Percentiles rank a stretch among this genome's conserved stretches.
phyloP scores from a whole-genome alignment of 805 yeast genomes.

The Pichia cephalocereana region DNA sequence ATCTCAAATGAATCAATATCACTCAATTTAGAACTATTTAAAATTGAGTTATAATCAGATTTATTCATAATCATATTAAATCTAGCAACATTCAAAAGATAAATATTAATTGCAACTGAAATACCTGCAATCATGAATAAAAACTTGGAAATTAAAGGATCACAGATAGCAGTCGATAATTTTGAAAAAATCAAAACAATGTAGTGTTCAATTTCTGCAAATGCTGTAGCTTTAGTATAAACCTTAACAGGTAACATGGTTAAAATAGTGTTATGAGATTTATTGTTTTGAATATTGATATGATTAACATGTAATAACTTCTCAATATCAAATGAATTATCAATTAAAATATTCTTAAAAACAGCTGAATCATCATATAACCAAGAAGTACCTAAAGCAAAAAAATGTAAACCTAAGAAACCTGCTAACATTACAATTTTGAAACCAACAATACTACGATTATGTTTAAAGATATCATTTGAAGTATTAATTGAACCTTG shows the following conservation, averaged over 20 bases:
- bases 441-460: slow-evolving; percentile 40
- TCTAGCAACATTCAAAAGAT: slow-evolving; percentile 79
- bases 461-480: slow-evolving; percentile 25
- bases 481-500: slow-evolving; percentile 24
- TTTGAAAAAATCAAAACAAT: slow-evolving; percentile 41
- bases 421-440: slow-evolving; percentile 52
- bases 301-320: slow-evolving; percentile 25
- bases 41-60: background rate
- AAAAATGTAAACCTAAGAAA: slow-evolving; percentile 55
- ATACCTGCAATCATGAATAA: slow-evolving; percentile 63
- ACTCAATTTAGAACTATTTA: background rate
- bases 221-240: slow-evolving; percentile 47
- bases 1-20: background rate
- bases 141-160: slow-evolving; percentile 70
- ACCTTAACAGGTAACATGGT: slow-evolving; percentile 49
- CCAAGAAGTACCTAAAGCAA: slow-evolving; percentile 67
- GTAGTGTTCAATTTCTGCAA: slow-evolving; percentile 55
- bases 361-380: slow-evolving; percentile 39
- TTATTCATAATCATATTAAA: slow-evolving; percentile 31
- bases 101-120: slow-evolving; percentile 73
- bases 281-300: slow-evolving; percentile 30
- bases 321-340: slow-evolving; percentile 24
- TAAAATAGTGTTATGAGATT: slow-evolving; percentile 37
- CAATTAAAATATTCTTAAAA: slow-evolving; percentile 16
- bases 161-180: slow-evolving; percentile 64